Conservation (phyloP, 805 yeast species). For the Pichia cabralensis region DNA sequence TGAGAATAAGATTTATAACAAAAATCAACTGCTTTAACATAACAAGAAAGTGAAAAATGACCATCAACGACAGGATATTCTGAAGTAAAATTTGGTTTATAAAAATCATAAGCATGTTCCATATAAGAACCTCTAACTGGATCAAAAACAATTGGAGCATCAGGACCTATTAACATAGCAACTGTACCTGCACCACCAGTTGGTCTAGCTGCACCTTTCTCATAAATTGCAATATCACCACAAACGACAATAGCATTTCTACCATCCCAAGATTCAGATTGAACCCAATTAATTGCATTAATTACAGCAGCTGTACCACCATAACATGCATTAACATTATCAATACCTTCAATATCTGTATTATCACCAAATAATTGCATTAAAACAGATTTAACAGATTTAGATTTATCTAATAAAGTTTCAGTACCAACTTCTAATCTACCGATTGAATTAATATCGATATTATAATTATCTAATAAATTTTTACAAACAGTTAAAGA, state of each 20-base stretch:
- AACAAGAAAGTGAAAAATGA: conserved; percentile 88
- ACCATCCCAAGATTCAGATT: conserved; percentile 96
- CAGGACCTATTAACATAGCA: conserved; percentile 91
- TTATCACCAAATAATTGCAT: conserved; percentile 90
- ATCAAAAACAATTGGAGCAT: conserved; percentile 93
- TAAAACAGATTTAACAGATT: conserved; percentile 89
- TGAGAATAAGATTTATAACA: conserved; percentile 76
- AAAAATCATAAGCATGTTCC: conserved; percentile 97
- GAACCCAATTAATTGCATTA: conserved; percentile 93
- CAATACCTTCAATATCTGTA: conserved; percentile 90
- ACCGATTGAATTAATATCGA: conserved; percentile 77
- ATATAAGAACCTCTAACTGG: conserved; percentile 81
- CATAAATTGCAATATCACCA: conserved; percentile 97
- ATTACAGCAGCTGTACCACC: conserved; percentile 96
- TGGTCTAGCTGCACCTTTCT: conserved; percentile 97
- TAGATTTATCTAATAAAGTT: conserved; percentile 92
- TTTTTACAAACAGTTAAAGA: conserved; percentile 78
- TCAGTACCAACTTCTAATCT: conserved; percentile 98
- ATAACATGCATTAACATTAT: conserved; percentile 93
- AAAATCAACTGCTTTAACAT: conserved; percentile 84
- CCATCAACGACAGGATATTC: conserved; percentile 98
- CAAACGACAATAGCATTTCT: conserved; percentile 94
- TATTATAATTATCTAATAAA: conserved; percentile 68
- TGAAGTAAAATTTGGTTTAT: conserved; percentile 92
- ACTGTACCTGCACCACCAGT: conserved; percentile 99